Evolutionary conservation across 148 eudicot species (phyloP), one percentile per base, ranked within the genome.

Genomic region (Salicornia ramosissima): DNA sequence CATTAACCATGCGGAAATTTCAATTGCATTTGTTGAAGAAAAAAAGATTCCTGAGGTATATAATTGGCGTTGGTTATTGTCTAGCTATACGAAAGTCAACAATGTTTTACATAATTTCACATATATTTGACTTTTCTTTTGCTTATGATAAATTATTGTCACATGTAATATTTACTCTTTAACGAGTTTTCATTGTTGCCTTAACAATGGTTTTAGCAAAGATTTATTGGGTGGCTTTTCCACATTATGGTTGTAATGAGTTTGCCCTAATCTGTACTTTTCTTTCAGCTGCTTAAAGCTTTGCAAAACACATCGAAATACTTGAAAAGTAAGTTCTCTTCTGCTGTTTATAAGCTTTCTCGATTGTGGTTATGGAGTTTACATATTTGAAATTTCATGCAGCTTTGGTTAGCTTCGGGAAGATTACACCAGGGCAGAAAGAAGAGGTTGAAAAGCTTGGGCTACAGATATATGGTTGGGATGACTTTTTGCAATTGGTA

Each of bases 371-470:
- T 62, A 11, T 56, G 42, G 65, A 34, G 42, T 58, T 46, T 31
- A 18, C n/a, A 28, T 63, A 16, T 55, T 25, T 63, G 42, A 31
- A 21, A 45, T 60, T 31, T 25, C 80, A 26, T 68, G 65, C 82
- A 94, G 99, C 93, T 70, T 78, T 95, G 79, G 96, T 95, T 80
- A 95, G 99, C 80, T 95, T 95, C 76, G 99, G 97, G 69, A 74
- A 89, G 76, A 87, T 89, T 43, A 82, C 86, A 55, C 64, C 85
- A 58, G 80, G 85, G 69, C 97, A 88, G 70, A 82, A 71, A 76
- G 86, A 84, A 77, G 90, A 89, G 76, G 83, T 82, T 71, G 84
- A 83, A 69, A 87, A 95, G 40, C 77, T 75, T 73, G 97, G 91
- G 53, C 53, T 89, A 78, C 52, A 78, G 63, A 82, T 86, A 45